Base-by-base conservation (phyloP, 2,329 filamentous ascomycete species). In the Ciborinia camelliae region DNA sequence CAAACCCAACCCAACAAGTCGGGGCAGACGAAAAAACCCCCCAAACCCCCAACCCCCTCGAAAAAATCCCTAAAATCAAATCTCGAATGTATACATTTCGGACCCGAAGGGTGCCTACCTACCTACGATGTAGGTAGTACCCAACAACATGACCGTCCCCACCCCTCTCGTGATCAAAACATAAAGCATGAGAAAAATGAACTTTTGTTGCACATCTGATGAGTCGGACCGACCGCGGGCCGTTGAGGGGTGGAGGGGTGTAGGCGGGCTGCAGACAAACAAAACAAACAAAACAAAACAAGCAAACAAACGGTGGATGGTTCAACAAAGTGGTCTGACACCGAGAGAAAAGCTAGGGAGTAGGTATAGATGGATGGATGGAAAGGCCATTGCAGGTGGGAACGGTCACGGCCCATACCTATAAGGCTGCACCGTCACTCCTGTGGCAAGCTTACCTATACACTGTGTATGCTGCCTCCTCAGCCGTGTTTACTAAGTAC, bases 181-280 rank as follows among this genome's bases (percentile, higher is more conserved):
- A 23, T 4, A 47, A 7, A 47, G 23, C 43, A 23, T 20, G 43
- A 47, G 12, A 4, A 23, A 6, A 47, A 4, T 26, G 43, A 47
- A 23, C 15, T 23, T 58, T 47, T 39, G 55, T 58, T 58, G 55
- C 55, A 58, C 10, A 20, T 58, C 55, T 58, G 14, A 35, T 18
- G 18, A 58, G n/a, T 58, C 55, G 55, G 55, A 47, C 55, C 55
- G 55, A 58, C 20, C 55, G 18, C 41, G 41, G 55, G 28, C 39
- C 26, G 54, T 18, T 32, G 45, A 35, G 28, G 39, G 20, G 12
- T 14, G 45, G 23, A 20, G 39, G 20, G 12, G 8, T 23, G 28
- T 20, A 45, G 39, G 35, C 35, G 43, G n/a, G n/a, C n/a, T n/a
- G n/a, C n/a, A n/a, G n/a, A n/a, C n/a, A n/a, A n/a, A n/a, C n/a